phyloP scores from a whole-genome alignment of 2,329 filamentous ascomycete genomes.

The Colletotrichum trifolii region DNA sequence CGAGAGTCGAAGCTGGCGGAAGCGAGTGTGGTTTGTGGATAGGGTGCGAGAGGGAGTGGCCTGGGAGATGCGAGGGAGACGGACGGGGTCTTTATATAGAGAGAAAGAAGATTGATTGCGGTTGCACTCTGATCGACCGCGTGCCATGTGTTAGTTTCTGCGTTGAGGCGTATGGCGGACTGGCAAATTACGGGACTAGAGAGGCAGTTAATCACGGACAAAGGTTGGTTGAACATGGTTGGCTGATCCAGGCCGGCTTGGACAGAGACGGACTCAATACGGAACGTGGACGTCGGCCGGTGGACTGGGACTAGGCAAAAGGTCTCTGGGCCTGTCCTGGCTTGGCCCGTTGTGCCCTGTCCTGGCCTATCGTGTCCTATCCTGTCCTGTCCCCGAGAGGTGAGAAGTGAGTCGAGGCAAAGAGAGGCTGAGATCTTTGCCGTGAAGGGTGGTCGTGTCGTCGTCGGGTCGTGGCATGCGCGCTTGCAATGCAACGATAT shows the following conservation, averaged over 20 bases:
- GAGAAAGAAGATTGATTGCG: no score
- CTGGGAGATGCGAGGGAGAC: no score
- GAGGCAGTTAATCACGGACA: conserved; percentile 11
- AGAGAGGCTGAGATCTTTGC: conserved; percentile 2
- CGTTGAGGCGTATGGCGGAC: neutral
- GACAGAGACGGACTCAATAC: conserved; percentile 2
- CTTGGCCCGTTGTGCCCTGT: neutral
- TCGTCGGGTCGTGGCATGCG: conserved; percentile 2
- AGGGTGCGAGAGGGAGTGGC: no score
- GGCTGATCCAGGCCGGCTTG: conserved; percentile 2
- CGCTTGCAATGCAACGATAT: conserved; percentile 25
- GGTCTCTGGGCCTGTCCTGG: neutral
- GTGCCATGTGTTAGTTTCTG: no score
- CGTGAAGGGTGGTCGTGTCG: neutral
- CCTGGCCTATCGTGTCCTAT: neutral
- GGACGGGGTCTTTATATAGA: no score
- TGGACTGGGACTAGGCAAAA: conserved; percentile 4
- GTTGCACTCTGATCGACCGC: no score
- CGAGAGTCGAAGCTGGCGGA: neutral
- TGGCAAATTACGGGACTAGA: conserved; percentile 1
- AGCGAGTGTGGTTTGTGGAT: conserved; percentile 19
- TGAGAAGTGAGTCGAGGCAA: neutral
- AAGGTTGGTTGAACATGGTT: conserved; percentile 19
- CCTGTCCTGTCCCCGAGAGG: neutral
- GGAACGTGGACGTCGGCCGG: neutral